A percentile compares a stretch with the other conserved stretches of the same genome.
These are phyloP conservation scores for Leishmania turanica DNA, from an alignment of 208 protist species.

Conservation along the genomic window DNA sequence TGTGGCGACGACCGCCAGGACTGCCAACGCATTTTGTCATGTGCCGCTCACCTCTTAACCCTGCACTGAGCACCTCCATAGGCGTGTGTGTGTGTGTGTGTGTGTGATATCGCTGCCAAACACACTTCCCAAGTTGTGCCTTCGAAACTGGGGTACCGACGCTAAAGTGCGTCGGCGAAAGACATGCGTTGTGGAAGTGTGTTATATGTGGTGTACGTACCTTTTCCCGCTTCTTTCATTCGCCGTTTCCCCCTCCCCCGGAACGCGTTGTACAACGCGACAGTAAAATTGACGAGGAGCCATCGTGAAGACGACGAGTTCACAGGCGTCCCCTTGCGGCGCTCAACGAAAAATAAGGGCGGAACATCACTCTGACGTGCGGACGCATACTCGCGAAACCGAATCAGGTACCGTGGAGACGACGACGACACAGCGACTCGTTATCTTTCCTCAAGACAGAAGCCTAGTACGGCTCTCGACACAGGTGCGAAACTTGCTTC, in stretches of 20 bases:
- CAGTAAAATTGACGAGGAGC: not conserved
- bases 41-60: not conserved
- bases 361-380: not conserved
- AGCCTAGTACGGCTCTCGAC: not conserved
- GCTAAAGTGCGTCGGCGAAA: not conserved
- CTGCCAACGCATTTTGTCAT: not conserved
- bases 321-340: not conserved
- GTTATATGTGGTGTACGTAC: not conserved
- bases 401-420: conserved; percentile 4
- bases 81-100: not conserved
- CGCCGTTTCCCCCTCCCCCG: not conserved
- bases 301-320: not conserved
- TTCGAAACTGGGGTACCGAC: not conserved
- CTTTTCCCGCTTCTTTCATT: conserved; percentile 18
- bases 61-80: too few relatives aligned
- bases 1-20: not conserved
- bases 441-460: not conserved
- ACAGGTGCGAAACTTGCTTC: too few relatives aligned
- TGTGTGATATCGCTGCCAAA: not conserved
- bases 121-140: not conserved
- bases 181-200: not conserved
- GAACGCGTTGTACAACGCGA: too few relatives aligned
- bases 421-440: not conserved
- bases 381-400: not conserved
- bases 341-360: not conserved